phyloP scores from a whole-genome alignment of 768 basidiomycete genomes.

The Sistotremastrum niveocremeum region DNA sequence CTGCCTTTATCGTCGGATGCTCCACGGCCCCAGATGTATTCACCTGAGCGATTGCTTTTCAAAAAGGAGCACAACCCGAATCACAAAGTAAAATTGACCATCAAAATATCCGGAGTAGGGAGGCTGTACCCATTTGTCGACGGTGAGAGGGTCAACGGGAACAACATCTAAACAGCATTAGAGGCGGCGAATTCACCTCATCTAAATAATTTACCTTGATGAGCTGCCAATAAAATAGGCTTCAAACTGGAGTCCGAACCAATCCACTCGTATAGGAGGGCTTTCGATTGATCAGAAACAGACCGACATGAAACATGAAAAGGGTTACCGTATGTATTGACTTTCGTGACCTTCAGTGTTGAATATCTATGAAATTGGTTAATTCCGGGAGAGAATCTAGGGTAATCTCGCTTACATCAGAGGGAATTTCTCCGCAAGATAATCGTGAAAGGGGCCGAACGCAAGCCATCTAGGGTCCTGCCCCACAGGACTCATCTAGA shows the following conservation, averaged over 20 bases:
- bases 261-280: constrained; percentile 56
- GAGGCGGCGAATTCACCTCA: background rate
- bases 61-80: too few relatives aligned
- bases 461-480: constrained; percentile 41
- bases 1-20: constrained; percentile 64
- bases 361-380: constrained; percentile 30
- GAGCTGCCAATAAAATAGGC: constrained; percentile 54
- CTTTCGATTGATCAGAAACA: too few relatives aligned
- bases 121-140: constrained; percentile 43
- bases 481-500: constrained; percentile 30
- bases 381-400: background rate
- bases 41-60: constrained; percentile 20
- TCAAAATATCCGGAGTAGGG: constrained; percentile 54
- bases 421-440: constrained; percentile 45
- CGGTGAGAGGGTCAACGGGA: constrained; percentile 43
- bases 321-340: constrained; percentile 51
- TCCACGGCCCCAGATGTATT: constrained; percentile 67
- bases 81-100: constrained; percentile 20
- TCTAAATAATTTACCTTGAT: constrained; percentile 34
- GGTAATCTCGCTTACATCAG: constrained; percentile 30
- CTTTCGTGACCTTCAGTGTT: constrained; percentile 46
- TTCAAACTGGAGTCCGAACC: constrained; percentile 50
- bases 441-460: constrained; percentile 40
- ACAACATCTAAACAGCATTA: constrained; percentile 39
- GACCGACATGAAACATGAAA: too few relatives aligned